Percentiles rank a stretch among this genome's conserved stretches.
These are phyloP conservation scores for Corylus avellana DNA, from an alignment of 306 rosid species.

Conservation along the genomic window DNA sequence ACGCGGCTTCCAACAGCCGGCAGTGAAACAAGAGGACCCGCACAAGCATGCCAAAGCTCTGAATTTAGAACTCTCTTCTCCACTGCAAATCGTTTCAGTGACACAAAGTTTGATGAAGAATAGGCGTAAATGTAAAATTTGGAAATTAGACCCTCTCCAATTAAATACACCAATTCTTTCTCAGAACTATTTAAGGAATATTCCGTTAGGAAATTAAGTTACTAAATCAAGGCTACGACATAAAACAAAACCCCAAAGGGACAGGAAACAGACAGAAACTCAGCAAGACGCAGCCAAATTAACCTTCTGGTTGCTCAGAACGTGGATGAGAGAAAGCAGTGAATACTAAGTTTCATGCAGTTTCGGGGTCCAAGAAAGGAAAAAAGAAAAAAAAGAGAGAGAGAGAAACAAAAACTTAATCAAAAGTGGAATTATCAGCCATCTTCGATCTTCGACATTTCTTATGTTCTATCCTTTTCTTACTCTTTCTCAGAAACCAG, in stretches of 20 bases:
- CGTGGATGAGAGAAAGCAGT: conserved; percentile 16
- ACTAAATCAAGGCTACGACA: not conserved
- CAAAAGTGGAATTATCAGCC: conserved; percentile 8
- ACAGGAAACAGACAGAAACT: conserved; percentile 15
- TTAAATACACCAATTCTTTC: conserved; percentile 1
- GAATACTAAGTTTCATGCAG: conserved; percentile 7
- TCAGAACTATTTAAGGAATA: not conserved
- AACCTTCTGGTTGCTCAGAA: conserved; percentile 20
- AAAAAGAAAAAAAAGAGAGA: not conserved
- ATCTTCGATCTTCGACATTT: conserved; percentile 18
- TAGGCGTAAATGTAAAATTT: not conserved
- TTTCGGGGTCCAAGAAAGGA: conserved; percentile 3
- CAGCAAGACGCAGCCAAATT: conserved; percentile 35
- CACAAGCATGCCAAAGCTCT: conserved; percentile 99
- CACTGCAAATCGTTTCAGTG: conserved; percentile 55
- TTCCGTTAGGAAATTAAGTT: not conserved
- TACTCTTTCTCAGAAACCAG: not conserved
- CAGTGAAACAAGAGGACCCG: conserved; percentile 93
- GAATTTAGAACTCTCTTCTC: conserved; percentile 87
- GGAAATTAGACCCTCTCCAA: not conserved
- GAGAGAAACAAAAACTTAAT: conserved; percentile 9
- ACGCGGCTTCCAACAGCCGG: conserved; percentile 91
- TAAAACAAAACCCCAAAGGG: conserved; percentile 14
- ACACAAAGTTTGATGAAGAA: conserved; percentile 7
- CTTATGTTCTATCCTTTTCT: not conserved